phyloP scores from a whole-genome alignment of 495 filamentous ascomycete species.

The Penicillium atrosanguineum region DNA sequence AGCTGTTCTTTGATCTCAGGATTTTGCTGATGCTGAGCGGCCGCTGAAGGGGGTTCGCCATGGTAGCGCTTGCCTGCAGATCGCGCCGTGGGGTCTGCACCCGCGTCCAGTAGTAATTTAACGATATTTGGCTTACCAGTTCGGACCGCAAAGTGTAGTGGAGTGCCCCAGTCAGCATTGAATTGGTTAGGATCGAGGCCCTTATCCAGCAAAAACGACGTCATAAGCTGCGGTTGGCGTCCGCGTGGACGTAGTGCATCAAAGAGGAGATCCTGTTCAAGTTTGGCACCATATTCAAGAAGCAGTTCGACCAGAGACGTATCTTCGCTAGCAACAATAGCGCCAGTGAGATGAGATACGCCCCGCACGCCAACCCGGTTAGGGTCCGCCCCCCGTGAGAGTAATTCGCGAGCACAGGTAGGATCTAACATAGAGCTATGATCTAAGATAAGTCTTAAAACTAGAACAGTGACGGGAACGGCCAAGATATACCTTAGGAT shows the following conservation, averaged over 20 bases:
- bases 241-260: constrained; percentile 1
- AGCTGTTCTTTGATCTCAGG: constrained; percentile 1
- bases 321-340: not conserved
- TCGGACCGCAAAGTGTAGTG: constrained; percentile 9
- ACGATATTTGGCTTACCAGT: constrained; percentile 1
- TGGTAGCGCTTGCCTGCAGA: constrained; percentile 1
- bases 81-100: constrained; percentile 14
- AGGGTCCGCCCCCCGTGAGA: constrained; percentile 11
- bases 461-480: not conserved
- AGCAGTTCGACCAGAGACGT: constrained; percentile 5
- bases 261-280: constrained; percentile 10
- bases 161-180: constrained; percentile 10
- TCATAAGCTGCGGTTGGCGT: constrained; percentile 5
- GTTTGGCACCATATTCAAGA: constrained; percentile 8
- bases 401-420: constrained; percentile 11
- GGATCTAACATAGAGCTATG: constrained; percentile 2
- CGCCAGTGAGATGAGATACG: not conserved
- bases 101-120: constrained; percentile 11
- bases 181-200: constrained; percentile 16
- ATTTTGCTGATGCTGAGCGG: constrained; percentile 2
- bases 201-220: constrained; percentile 12
- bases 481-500: constrained; percentile 5
- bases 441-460: not conserved
- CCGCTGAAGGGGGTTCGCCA: constrained; percentile 4
- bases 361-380: constrained; percentile 3